Evolutionary conservation across 129 eudicot species (phyloP).

Genomic region (Chrysanthemum makinoi): DNA sequence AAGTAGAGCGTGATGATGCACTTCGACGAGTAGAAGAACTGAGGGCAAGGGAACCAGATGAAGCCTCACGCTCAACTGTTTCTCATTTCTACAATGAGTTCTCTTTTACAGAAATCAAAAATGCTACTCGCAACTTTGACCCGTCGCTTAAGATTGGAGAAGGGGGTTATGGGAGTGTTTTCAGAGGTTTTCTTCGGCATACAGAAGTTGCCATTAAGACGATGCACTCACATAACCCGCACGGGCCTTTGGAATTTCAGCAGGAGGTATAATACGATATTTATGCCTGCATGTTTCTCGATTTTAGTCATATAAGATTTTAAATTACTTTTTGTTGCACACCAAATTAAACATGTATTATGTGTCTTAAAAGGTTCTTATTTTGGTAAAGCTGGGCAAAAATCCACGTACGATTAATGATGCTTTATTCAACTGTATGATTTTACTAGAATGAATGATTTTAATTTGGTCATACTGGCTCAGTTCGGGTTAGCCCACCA

Average conservation of each 20-base stretch:
- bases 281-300: not conserved
- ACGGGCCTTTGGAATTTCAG: constrained; percentile 72
- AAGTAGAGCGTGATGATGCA: constrained; percentile 57
- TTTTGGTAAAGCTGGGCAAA: too few species aligned
- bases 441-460: not conserved
- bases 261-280: constrained; percentile 57
- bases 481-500: not conserved
- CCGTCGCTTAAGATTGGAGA: constrained; percentile 67
- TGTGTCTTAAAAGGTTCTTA: not conserved
- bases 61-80: constrained; percentile 40
- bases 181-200: constrained; percentile 58
- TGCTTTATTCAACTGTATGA: not conserved
- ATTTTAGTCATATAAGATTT: not conserved
- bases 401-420: not conserved
- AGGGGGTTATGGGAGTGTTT: constrained; percentile 84
- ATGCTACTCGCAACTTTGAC: constrained; percentile 64
- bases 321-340: not conserved
- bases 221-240: constrained; percentile 55
- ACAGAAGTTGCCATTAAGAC: constrained; percentile 83
- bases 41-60: constrained; percentile 28
- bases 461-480: not conserved
- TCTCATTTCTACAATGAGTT: constrained; percentile 54
- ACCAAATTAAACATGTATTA: not conserved
- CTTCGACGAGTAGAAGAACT: constrained; percentile 50
- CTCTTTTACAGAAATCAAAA: constrained; percentile 58